A percentile compares a stretch with the other conserved stretches of the same genome.
These are phyloP conservation scores for Leishmania aethiopica DNA, from an alignment of 208 protist species.

Conservation along the genomic window DNA sequence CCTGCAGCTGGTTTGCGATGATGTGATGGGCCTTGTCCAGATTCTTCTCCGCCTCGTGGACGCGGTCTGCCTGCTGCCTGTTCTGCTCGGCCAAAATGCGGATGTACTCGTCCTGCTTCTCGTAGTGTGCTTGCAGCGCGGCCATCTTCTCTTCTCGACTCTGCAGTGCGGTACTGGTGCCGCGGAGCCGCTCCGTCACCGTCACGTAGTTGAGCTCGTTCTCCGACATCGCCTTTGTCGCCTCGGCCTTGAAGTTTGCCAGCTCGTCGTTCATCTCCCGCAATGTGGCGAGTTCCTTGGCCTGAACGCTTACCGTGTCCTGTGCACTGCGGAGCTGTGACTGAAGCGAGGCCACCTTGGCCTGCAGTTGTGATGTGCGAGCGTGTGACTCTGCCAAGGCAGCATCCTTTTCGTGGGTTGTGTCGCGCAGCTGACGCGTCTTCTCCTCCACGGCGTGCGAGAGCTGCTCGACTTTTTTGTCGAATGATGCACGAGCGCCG, in stretches of 20 bases:
- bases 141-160: constrained; percentile 68
- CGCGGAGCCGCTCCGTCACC: constrained; percentile 70
- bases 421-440: constrained; percentile 28
- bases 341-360: constrained; percentile 31
- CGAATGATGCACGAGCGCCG: constrained; percentile 31
- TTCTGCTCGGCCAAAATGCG: constrained; percentile 75
- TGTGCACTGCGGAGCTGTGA: constrained; percentile 45
- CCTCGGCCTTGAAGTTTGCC: constrained; percentile 59
- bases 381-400: constrained; percentile 13
- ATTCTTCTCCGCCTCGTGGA: constrained; percentile 40
- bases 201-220: constrained; percentile 82
- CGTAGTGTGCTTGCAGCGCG: constrained; percentile 64
- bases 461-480: constrained; percentile 27
- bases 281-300: constrained; percentile 54
- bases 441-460: constrained; percentile 19
- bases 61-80: constrained; percentile 52
- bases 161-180: constrained; percentile 41
- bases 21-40: constrained; percentile 88
- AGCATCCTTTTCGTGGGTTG: constrained; percentile 17
- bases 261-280: constrained; percentile 64
- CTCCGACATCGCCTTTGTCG: constrained; percentile 63
- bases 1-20: constrained; percentile 80
- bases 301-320: constrained; percentile 43
- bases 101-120: constrained; percentile 83
- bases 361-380: constrained; percentile 30